Conservation (phyloP, 768 basidiomycete genomes). For the Tulasnella sp. region DNA sequence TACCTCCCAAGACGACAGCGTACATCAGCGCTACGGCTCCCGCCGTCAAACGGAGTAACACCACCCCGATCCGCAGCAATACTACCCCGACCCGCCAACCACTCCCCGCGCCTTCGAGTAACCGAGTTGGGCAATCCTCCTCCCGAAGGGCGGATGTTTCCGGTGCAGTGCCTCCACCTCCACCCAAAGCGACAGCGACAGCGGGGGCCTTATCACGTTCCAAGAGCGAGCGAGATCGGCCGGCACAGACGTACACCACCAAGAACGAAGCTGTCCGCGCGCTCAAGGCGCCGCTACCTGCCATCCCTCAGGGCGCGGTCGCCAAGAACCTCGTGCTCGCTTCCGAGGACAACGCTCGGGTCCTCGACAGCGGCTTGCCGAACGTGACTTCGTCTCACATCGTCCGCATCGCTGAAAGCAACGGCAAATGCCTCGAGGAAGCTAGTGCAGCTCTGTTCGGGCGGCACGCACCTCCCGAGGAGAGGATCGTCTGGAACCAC, state of each 20-base stretch:
- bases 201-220: slow-evolving; percentile 3
- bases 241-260: not conserved
- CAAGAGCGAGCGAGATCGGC: slow-evolving; percentile 4
- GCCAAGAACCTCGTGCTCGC: slow-evolving; percentile 12
- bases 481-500: not conserved
- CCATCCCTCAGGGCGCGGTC: slow-evolving; percentile 4
- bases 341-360: not conserved
- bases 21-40: not conserved
- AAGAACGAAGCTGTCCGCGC: not conserved
- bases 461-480: not conserved
- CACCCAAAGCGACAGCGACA: not conserved
- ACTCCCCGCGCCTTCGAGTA: not conserved
- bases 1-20: not conserved
- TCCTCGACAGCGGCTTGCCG: slow-evolving; percentile 1
- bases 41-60: slow-evolving; percentile 10
- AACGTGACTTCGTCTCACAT: slow-evolving; percentile 7
- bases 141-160: not conserved
- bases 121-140: not conserved
- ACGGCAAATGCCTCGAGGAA: slow-evolving; percentile 4
- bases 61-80: slow-evolving; percentile 7
- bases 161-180: not conserved
- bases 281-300: slow-evolving; percentile 5
- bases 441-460: slow-evolving; percentile 2
- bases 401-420: slow-evolving; percentile 5
- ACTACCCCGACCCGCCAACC: slow-evolving; percentile 4